Percentiles rank a stretch among this genome's conserved stretches.
These are phyloP conservation scores for Citrus glauca DNA, from an alignment of 345 rosid genomes.

Conservation along the genomic window DNA sequence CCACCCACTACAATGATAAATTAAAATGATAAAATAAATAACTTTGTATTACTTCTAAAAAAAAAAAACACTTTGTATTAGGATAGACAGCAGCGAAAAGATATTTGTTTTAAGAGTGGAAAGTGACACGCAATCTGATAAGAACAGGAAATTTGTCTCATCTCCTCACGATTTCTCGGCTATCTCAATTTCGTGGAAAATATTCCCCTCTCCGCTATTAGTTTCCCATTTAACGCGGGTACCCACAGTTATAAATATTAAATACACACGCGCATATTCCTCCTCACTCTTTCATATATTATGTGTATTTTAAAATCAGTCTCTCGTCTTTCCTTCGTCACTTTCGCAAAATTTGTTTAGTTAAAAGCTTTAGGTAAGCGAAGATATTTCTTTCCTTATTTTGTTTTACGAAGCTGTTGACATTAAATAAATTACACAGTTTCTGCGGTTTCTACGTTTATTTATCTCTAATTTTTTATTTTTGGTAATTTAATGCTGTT, in stretches of 20 bases:
- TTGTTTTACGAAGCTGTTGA: neutral
- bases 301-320: neutral
- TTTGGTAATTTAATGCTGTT: neutral
- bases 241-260: neutral
- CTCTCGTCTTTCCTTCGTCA: neutral
- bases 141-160: neutral
- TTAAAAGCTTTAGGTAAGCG: conserved; percentile 1
- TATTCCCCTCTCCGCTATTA: neutral
- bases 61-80: too few relatives aligned
- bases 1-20: too few relatives aligned
- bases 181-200: neutral
- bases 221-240: neutral
- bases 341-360: neutral
- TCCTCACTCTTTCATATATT: neutral
- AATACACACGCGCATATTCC: neutral
- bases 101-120: too few relatives aligned
- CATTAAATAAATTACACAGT: too few relatives aligned
- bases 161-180: neutral
- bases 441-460: neutral
- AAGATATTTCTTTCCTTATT: neutral
- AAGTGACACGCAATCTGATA: too few relatives aligned
- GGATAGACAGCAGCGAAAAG: too few relatives aligned
- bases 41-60: too few relatives aligned
- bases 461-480: neutral
- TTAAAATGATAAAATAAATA: too few relatives aligned